These are phyloP conservation scores for Taphrina communis DNA, from an alignment of 1,139 yeast species.

Conservation along the genomic window DNA sequence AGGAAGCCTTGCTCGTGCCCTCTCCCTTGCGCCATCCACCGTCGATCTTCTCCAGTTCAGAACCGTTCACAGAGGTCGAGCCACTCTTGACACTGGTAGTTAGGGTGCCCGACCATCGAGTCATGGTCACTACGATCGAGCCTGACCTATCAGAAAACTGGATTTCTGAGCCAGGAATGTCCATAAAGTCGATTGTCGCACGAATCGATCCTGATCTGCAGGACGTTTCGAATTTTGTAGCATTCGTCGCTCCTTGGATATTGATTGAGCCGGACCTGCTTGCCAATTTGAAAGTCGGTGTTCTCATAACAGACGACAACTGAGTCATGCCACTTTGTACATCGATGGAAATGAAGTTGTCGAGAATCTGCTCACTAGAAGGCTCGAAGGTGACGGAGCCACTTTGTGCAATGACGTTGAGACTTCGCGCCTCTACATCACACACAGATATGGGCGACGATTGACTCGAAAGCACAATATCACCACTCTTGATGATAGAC, in stretches of 20 bases:
- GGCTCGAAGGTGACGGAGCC: conserved; percentile 17
- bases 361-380: conserved; percentile 1
- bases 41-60: conserved; percentile 4
- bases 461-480: neutral
- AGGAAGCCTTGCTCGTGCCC: conserved; percentile 4
- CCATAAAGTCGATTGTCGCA: conserved; percentile 11
- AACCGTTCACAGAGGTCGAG: conserved; percentile 14
- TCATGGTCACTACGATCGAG: conserved; percentile 9
- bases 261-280: conserved; percentile 11
- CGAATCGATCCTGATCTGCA: conserved; percentile 14
- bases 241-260: neutral
- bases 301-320: neutral
- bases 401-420: conserved; percentile 3
- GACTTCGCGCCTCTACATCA: conserved; percentile 9
- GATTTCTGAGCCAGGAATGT: neutral
- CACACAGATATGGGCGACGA: conserved; percentile 8
- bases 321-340: conserved; percentile 17
- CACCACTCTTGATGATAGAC: neutral
- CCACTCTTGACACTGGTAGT: conserved; percentile 21
- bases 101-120: conserved; percentile 27
- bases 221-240: neutral
- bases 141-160: conserved; percentile 7
- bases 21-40: conserved; percentile 21
- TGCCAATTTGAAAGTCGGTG: neutral
- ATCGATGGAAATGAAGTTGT: neutral